Evolutionary conservation across 2,329 filamentous ascomycete genomes (phyloP).

Genomic region (Aspergillus melleus): DNA sequence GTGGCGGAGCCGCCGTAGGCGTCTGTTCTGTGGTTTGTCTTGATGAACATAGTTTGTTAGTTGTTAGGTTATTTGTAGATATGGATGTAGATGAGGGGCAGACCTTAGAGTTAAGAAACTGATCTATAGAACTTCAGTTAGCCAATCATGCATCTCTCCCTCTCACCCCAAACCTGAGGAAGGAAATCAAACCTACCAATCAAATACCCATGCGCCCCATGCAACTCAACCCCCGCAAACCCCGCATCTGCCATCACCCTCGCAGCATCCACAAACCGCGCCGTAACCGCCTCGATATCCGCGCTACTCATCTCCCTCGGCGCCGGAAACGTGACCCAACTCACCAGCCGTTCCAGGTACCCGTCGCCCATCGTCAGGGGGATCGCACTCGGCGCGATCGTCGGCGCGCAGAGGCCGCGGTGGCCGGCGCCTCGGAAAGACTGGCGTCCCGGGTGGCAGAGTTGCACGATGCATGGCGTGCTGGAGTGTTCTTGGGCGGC

Average conservation of each 20-base stretch:
- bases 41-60: not conserved
- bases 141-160: not conserved
- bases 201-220: conserved; percentile 55
- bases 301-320: conserved; percentile 57
- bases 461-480: conserved; percentile 45
- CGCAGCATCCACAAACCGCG: conserved; percentile 56
- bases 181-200: conserved; percentile 40
- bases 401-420: conserved; percentile 31
- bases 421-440: conserved; percentile 42
- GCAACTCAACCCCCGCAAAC: conserved; percentile 56
- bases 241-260: conserved; percentile 51
- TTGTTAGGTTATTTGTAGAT: not conserved
- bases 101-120: conserved; percentile 42
- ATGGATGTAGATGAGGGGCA: not conserved
- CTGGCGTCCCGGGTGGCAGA: conserved; percentile 49
- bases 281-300: conserved; percentile 57
- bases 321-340: conserved; percentile 42
- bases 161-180: too few species aligned
- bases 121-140: conserved; percentile 23
- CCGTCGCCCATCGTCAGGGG: conserved; percentile 42
- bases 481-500: conserved; percentile 37
- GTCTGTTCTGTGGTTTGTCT: conserved; percentile 51
- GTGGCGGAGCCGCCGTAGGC: conserved; percentile 49
- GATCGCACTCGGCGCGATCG: conserved; percentile 41
- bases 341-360: conserved; percentile 35